Base-by-base conservation (phyloP, 129 eudicot genomes). In the Logfia minima region DNA sequence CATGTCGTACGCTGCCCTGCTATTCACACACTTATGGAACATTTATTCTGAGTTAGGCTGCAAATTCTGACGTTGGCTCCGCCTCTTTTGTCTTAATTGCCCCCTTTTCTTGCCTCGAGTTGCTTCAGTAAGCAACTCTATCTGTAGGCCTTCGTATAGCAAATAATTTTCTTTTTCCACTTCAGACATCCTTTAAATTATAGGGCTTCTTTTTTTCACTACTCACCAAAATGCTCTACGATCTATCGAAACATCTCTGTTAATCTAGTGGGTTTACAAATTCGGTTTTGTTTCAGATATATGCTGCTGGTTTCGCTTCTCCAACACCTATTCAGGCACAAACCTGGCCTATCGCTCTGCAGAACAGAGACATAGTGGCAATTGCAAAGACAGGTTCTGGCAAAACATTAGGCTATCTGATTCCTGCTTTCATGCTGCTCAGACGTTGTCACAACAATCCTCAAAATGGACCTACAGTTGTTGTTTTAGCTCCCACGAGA, bases 1-100 rank as follows among this genome's bases (percentile, higher is more conserved):
- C 90, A 89, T 93, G 98, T 93, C 98, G 98, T 93, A 93, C 98
- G 90, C 96, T 88, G 98, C 95, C 85, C 81, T 93, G 92, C 91
- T 80, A 83, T 90, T 85, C 90, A 82, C 90, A 82, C 85, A 83
- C 75, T 84, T 85, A 77, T 72, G 84, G 88, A 75, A 85, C 90
- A 85, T 76, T 75, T 79, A 84, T 75, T 82, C 91, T 82, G 97
- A 85, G 77, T 84, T 88, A 90, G 91, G 87, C 87, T 88, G 98
- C 96, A 91, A 88, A 88, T 84, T 86, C 70, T 77, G 92, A 85
- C 75, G 92, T 85, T 85, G 81, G 87, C 87, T 86, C 92, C 78
- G 88, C 86, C 87, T 90, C 85, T 71, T 83, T 85, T 82, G 79
- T 90, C 88, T 83, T 82, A 76, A 69, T 87, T 84, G 90, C 91